Evolutionary conservation across 768 basidiomycete species (phyloP).

Genomic region (Suillus decipiens): DNA sequence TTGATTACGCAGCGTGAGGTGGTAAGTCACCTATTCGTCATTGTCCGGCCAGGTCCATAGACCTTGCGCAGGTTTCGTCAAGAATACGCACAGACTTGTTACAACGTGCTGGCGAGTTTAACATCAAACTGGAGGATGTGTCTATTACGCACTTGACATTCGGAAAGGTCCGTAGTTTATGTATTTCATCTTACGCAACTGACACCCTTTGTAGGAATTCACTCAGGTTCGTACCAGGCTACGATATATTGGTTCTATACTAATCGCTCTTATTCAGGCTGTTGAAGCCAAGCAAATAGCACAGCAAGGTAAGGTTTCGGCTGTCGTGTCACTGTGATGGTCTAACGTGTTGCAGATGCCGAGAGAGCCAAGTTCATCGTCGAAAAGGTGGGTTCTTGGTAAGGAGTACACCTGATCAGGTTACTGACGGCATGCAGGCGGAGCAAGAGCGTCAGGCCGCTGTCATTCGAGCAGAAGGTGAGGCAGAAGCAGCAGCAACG

Average conservation of each 20-base stretch:
- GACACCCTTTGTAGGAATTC: constrained; percentile 66
- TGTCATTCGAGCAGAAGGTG: constrained; percentile 97
- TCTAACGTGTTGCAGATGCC: constrained; percentile 64
- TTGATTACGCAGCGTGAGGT: constrained; percentile 98
- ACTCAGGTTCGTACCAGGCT: constrained; percentile 51
- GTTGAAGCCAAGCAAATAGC: constrained; percentile 99
- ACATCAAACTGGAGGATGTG: constrained; percentile 94
- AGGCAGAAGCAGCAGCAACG: constrained; percentile 94
- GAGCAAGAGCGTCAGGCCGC: constrained; percentile 99
- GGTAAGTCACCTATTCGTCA: constrained; percentile 47
- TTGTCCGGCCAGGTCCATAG: neutral
- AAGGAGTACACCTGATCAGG: constrained; percentile 3
- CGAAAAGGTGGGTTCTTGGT: constrained; percentile 71
- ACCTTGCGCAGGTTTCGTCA: constrained; percentile 69
- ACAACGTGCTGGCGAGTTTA: constrained; percentile 93
- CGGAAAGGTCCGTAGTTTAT: constrained; percentile 60
- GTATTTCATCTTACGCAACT: constrained; percentile 7
- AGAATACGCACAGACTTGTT: constrained; percentile 91
- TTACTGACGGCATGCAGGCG: constrained; percentile 56
- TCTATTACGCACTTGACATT: constrained; percentile 93
- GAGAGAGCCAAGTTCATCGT: constrained; percentile 99
- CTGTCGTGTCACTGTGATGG: neutral
- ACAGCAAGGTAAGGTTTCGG: constrained; percentile 76
- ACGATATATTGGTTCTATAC: constrained; percentile 5
- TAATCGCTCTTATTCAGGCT: constrained; percentile 47